A percentile compares a stretch with the other conserved stretches of the same genome.
Conservation (phyloP, 2,329 filamentous ascomycete species). For the Macroventuria anomochaeta region DNA sequence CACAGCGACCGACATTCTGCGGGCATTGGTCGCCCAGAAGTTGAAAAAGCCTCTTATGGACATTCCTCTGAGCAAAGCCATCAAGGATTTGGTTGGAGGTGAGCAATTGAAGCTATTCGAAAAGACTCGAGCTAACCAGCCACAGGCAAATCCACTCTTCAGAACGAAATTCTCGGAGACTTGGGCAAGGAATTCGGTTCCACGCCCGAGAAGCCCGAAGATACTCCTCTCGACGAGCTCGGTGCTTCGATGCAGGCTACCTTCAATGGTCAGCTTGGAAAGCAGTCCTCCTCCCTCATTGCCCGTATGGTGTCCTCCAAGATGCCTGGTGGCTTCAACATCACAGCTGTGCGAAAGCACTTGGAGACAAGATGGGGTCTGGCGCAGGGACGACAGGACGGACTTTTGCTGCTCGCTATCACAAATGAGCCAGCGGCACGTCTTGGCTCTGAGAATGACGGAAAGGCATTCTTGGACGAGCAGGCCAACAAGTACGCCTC, state of each 20-base stretch:
- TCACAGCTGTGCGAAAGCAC: conserved; percentile 93
- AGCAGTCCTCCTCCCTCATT: conserved; percentile 91
- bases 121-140: conserved; percentile 11
- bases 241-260: conserved; percentile 95
- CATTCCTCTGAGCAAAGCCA: conserved; percentile 91
- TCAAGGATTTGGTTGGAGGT: conserved; percentile 98
- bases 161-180: conserved; percentile 98
- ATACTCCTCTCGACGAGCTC: conserved; percentile 93
- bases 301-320: conserved; percentile 96
- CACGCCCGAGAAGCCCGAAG: conserved; percentile 97
- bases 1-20: conserved; percentile 85
- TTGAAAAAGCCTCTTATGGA: conserved; percentile 92
- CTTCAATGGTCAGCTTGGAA: conserved; percentile 98
- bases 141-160: conserved; percentile 93
- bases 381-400: conserved; percentile 85
- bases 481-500: conserved; percentile 88
- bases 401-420: conserved; percentile 83
- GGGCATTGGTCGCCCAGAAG: conserved; percentile 92
- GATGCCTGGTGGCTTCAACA: conserved; percentile 99
- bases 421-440: conserved; percentile 92
- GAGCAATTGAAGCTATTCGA: conserved; percentile 29
- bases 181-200: conserved; percentile 98
- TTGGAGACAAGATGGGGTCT: conserved; percentile 93
- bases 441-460: conserved; percentile 86
- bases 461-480: conserved; percentile 89